Evolutionary conservation across 768 basidiomycete species (phyloP).

Genomic region (Suillus alpinus): DNA sequence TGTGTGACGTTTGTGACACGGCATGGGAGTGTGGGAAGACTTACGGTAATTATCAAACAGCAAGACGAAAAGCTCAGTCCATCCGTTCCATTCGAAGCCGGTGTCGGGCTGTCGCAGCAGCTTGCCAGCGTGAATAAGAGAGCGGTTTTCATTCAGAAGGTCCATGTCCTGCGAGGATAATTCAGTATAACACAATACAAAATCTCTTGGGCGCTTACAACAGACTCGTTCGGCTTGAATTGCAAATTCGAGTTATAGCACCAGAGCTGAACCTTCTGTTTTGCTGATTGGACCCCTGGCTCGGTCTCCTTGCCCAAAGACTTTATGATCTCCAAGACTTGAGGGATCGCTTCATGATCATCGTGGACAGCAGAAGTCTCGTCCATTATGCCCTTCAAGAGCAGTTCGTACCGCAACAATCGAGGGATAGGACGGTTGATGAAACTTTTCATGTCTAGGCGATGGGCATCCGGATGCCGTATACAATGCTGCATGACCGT

Average conservation of each 20-base stretch:
- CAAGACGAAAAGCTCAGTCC: slow-evolving; percentile 87
- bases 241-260: slow-evolving; percentile 74
- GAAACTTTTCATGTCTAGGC: slow-evolving; percentile 90
- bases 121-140: slow-evolving; percentile 80
- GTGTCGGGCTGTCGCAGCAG: slow-evolving; percentile 85
- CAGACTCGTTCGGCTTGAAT: slow-evolving; percentile 75
- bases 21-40: slow-evolving; percentile 23
- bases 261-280: slow-evolving; percentile 90
- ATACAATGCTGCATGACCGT: slow-evolving; percentile 37
- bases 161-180: slow-evolving; percentile 69
- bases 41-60: slow-evolving; percentile 94
- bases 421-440: slow-evolving; percentile 91
- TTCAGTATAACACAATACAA: not conserved
- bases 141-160: slow-evolving; percentile 76
- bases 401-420: slow-evolving; percentile 81
- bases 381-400: slow-evolving; percentile 78
- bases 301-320: slow-evolving; percentile 84
- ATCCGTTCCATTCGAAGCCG: slow-evolving; percentile 84
- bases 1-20: slow-evolving; percentile 10
- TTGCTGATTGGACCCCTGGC: slow-evolving; percentile 80
- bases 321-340: slow-evolving; percentile 85
- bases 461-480: slow-evolving; percentile 73
- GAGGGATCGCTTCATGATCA: slow-evolving; percentile 79
- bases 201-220: slow-evolving; percentile 36
- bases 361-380: slow-evolving; percentile 72